Conservation (phyloP, 805 yeast species). For the Ogataea pilisensis region DNA sequence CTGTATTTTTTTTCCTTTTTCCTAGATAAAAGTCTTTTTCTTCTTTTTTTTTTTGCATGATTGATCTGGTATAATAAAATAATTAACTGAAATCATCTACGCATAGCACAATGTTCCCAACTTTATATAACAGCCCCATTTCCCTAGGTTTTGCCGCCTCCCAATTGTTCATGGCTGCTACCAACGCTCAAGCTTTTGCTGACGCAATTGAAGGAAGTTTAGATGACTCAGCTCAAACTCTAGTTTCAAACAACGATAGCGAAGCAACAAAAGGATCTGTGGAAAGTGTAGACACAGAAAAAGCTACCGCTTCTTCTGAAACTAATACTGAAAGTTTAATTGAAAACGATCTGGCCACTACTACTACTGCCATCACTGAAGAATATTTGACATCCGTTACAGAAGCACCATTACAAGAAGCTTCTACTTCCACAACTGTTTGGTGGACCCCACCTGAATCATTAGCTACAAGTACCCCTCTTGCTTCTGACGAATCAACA, state of each 20-base stretch:
- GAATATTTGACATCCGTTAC: background rate
- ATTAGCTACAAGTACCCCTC: conserved; percentile 6
- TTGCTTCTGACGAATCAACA: conserved; percentile 13
- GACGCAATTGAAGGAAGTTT: conserved; percentile 13
- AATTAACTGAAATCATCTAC: background rate
- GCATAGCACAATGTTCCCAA: conserved; percentile 6
- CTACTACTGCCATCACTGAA: conserved; percentile 1
- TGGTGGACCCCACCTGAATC: conserved; percentile 15
- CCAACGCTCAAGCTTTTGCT: conserved; percentile 5
- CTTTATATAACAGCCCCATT: conserved; percentile 8
- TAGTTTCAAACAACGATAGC: background rate
- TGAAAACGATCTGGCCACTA: background rate
- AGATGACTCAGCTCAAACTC: conserved; percentile 11
- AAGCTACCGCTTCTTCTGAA: conserved; percentile 2
- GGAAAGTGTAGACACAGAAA: conserved; percentile 5
- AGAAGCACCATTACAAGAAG: background rate
- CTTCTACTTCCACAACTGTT: conserved; percentile 10
- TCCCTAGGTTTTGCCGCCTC: conserved; percentile 9
- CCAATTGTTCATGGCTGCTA: conserved; percentile 6
- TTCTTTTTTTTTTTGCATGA: background rate
- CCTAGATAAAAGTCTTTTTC: background rate
- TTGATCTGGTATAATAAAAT: background rate
- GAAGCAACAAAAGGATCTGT: conserved; percentile 3
- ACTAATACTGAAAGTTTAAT: conserved; percentile 1
- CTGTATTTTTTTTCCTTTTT: too few species aligned